Base-by-base conservation (phyloP, 73 alveolate genomes). In the Diophrys appendiculata region DNA sequence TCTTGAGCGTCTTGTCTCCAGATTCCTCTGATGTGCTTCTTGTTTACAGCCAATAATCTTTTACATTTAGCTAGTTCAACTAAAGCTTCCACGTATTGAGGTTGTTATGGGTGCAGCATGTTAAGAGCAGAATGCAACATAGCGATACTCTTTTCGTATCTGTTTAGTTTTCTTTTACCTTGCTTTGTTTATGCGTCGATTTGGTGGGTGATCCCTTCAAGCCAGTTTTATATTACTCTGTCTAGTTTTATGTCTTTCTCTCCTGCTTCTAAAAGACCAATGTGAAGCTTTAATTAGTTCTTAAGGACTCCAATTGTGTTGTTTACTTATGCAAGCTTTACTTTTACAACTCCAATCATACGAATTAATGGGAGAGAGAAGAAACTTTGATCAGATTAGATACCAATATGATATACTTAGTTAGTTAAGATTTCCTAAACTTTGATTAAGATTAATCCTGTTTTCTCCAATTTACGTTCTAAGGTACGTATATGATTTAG, bases 1-100 rank as follows among this genome's bases (percentile, higher is more conserved):
- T 93, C 95, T 30, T 78, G 72, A 2, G 95, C 92, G 65, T 81
- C 93, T 81, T 84, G 91, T 71, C 95, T 88, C 98, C 98, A 93
- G 25, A 90, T 65, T 65, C 90, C 94, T 77, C 92, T 73, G 74
- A 93, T 76, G 72, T 93, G 97, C 69, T 91, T 87, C 85, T 90
- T 90, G 56, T 91, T 90, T 18, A 81, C 86, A 32, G 96, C 89
- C 54, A 90, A 90, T 18, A 93, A 88, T 77, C 98, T 87, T 69
- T 91, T 83, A 80, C 93, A 82, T 82, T 90, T 93, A 26, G 95
- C 93, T 60, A 88, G 83, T 76, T 93, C 98, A 0, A 93, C 95
- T 54, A 93, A 75, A 54, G 93, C 87, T 43, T 90, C 93, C 28
- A 89, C 76, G 56, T 93, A 91, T 84, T 93, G 97, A 33, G 87